phyloP scores from a whole-genome alignment of 2,329 filamentous ascomycete genomes.

The Cordyceps farinosa region DNA sequence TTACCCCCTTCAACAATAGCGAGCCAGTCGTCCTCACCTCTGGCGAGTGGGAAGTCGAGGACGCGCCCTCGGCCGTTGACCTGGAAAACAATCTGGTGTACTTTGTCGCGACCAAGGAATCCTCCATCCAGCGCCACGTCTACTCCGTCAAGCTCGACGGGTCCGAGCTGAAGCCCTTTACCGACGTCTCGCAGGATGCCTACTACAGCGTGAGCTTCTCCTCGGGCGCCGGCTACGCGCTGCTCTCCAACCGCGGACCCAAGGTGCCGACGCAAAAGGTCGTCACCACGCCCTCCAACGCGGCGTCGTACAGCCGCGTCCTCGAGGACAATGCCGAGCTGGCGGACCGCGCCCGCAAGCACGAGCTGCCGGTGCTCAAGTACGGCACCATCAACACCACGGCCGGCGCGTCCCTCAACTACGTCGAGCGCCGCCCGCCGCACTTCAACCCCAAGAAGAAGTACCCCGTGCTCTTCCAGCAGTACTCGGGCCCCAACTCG shows the following conservation, averaged over 20 bases:
- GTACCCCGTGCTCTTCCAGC: slow-evolving; percentile 91
- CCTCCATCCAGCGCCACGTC: slow-evolving; percentile 83
- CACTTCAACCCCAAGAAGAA: slow-evolving; percentile 80
- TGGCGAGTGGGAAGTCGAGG: slow-evolving; percentile 87
- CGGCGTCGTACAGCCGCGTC: slow-evolving; percentile 59
- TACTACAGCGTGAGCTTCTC: slow-evolving; percentile 87
- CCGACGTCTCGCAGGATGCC: slow-evolving; percentile 67
- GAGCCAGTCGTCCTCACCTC: slow-evolving; percentile 83
- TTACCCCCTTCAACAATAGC: slow-evolving; percentile 78
- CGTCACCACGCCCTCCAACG: slow-evolving; percentile 72
- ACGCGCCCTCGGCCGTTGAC: slow-evolving; percentile 80
- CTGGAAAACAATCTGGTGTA: slow-evolving; percentile 84
- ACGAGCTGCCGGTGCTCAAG: slow-evolving; percentile 77
- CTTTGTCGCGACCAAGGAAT: slow-evolving; percentile 81
- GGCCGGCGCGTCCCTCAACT: slow-evolving; percentile 69
- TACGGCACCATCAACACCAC: slow-evolving; percentile 78
- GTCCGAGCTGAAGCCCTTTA: slow-evolving; percentile 66
- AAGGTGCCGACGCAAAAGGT: slow-evolving; percentile 88
- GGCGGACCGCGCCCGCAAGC: slow-evolving; percentile 63
- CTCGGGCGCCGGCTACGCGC: slow-evolving; percentile 70
- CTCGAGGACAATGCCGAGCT: slow-evolving; percentile 77
- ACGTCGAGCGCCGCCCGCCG: slow-evolving; percentile 81
- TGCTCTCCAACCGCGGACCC: slow-evolving; percentile 83
- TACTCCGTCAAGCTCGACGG: slow-evolving; percentile 88
- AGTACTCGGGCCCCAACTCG: slow-evolving; percentile 93